Evolutionary conservation across 2,329 filamentous ascomycete genomes (phyloP).

Genomic region (Botrytis porri): DNA sequence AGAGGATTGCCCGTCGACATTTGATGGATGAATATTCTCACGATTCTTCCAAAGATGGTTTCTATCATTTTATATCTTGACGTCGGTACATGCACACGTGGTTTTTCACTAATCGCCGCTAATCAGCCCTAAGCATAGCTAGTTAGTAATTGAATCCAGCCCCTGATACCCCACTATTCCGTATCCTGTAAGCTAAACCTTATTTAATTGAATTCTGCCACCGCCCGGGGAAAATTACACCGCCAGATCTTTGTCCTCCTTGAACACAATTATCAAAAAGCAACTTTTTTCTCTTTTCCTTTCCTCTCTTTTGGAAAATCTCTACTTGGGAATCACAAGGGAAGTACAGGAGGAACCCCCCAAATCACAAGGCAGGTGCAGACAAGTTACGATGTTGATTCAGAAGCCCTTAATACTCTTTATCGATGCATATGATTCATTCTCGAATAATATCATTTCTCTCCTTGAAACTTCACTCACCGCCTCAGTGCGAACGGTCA

Average conservation of each 20-base stretch:
- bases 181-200: neutral
- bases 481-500: constrained; percentile 66
- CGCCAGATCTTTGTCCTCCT: constrained; percentile 12
- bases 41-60: neutral
- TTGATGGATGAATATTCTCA: neutral
- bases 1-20: neutral
- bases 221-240: constrained; percentile 11
- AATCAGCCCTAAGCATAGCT: constrained; percentile 14
- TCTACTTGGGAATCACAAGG: neutral
- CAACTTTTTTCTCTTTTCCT: neutral
- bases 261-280: constrained; percentile 3
- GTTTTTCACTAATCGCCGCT: constrained; percentile 10
- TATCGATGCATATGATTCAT: constrained; percentile 94
- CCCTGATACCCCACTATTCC: neutral
- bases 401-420: constrained; percentile 63
- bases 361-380: neutral
- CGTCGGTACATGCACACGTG: neutral
- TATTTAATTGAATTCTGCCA: neutral
- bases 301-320: neutral
- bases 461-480: constrained; percentile 69
- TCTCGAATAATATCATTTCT: constrained; percentile 90
- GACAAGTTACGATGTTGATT: constrained; percentile 31
- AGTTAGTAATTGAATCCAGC: neutral
- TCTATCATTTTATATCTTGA: constrained; percentile 17
- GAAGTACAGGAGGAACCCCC: neutral